Evolutionary conservation across 164 flowering plant species (phyloP), one percentile per base, ranked within the genome.

Genomic region (Piper betle): DNA sequence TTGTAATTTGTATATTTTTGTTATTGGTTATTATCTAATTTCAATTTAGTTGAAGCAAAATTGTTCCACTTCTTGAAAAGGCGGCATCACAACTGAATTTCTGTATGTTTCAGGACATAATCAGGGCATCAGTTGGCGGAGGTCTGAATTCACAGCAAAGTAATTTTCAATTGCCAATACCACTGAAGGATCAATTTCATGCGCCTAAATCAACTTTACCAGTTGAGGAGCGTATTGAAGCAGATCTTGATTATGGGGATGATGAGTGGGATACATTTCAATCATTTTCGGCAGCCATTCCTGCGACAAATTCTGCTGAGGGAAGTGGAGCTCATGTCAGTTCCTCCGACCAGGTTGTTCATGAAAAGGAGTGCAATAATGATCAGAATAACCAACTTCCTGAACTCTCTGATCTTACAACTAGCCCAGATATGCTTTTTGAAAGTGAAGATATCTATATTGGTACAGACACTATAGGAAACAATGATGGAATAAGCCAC

Each of bases 231-330:
- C 53, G 19, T 18, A 15, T n/a, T 13, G 67, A 64, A 60, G 46
- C 64, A 11, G 72, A 67, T 20, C 33, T 39, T 18, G 53, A 33
- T 3, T 75, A 72, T 40, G 82, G 75, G 40, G 78, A 91, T 2
- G 97, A 91, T 73, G 98, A 93, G 68, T 93, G 98, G 98, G 97
- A 93, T 69, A 68, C 91, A 52, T 93, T 93, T 70, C 98, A 93
- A 75, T 93, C 98, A 62, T 87, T 90, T 74, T 84, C 92, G 57
- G 84, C 87, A n/a, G 69, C 80, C 52, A 58, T 63, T 57, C 58
- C 71, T 66, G 71, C 60, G 53, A 33, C 73, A 41, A 67, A 69
- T 60, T 62, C 71, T 37, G 40, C 65, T 37, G 67, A 64, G 12
- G 62, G 59, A 60, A 58, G 15, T 50, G 58, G 63, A 37, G 72